Conservation (phyloP, 1,284 basidiomycete genomes). For the Ceratobasidium sp. region DNA sequence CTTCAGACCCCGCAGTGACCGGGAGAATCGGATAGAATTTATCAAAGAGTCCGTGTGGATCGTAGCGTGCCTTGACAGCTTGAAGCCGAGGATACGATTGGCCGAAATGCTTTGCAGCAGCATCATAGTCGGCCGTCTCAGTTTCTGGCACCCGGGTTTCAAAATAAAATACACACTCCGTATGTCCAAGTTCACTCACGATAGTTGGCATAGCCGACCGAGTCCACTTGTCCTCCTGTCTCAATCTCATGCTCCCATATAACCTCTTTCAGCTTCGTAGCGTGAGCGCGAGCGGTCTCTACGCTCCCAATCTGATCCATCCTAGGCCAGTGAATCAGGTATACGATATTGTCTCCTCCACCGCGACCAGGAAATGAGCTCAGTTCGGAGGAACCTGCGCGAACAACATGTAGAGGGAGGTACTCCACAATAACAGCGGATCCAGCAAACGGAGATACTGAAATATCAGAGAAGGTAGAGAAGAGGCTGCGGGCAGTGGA, state of each 20-base stretch:
- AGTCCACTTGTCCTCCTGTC: not conserved
- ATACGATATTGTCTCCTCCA: conserved; percentile 22
- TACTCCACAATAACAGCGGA: conserved; percentile 26
- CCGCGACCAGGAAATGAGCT: conserved; percentile 18
- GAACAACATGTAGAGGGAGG: conserved; percentile 22
- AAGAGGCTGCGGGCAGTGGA: conserved; percentile 7
- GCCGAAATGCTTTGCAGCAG: conserved; percentile 9
- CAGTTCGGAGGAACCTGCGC: not conserved
- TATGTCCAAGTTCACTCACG: not conserved
- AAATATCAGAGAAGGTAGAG: conserved; percentile 1
- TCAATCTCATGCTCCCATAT: conserved; percentile 11
- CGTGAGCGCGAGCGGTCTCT: conserved; percentile 17
- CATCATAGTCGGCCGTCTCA: conserved; percentile 10
- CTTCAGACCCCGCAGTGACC: no score
- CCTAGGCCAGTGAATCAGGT: conserved; percentile 15
- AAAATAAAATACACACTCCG: not conserved
- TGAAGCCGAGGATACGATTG: conserved; percentile 12
- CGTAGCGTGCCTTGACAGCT: not conserved
- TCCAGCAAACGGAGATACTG: not conserved
- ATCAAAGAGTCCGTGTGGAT: conserved; percentile 28
- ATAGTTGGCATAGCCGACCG: conserved; percentile 18
- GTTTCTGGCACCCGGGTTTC: not conserved
- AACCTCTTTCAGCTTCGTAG: conserved; percentile 3
- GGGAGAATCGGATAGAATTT: conserved; percentile 32
- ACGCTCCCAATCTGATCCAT: not conserved